Conservation (phyloP, 108 stramenopile species). For the Schizochytrium sp. region DNA sequence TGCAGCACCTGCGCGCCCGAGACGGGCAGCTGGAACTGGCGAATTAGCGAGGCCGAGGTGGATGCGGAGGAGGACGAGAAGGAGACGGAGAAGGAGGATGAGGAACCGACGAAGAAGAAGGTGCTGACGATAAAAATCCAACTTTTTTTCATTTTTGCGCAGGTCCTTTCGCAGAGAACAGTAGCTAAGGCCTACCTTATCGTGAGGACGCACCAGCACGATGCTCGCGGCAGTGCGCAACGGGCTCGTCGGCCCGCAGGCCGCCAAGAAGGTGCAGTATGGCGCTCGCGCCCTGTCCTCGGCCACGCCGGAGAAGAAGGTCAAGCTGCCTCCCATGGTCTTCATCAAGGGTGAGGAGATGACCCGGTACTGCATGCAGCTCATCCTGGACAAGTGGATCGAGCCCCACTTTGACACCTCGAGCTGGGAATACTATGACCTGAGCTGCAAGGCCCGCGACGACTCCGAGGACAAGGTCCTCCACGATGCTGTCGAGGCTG, state of each 20-base stretch:
- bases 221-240: not conserved
- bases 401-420: constrained; percentile 78
- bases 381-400: constrained; percentile 82
- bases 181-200: no score
- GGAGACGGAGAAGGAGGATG: no score
- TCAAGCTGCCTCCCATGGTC: constrained; percentile 1
- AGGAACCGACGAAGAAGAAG: no score
- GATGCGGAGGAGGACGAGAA: no score
- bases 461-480: constrained; percentile 79
- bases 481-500: constrained; percentile 78
- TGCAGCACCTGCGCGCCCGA: no score
- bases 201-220: not conserved
- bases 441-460: constrained; percentile 78
- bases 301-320: not conserved
- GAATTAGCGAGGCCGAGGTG: no score
- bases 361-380: constrained; percentile 80
- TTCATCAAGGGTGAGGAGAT: constrained; percentile 45
- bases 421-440: constrained; percentile 74
- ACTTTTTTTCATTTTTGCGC: no score
- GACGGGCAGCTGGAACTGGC: no score
- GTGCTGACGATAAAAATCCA: no score
- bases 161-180: no score
- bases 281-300: not conserved
- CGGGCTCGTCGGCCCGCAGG: not conserved
- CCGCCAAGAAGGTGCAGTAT: not conserved